Conservation (phyloP, 1,284 basidiomycete genomes). For the Leccinum ponderosum region DNA sequence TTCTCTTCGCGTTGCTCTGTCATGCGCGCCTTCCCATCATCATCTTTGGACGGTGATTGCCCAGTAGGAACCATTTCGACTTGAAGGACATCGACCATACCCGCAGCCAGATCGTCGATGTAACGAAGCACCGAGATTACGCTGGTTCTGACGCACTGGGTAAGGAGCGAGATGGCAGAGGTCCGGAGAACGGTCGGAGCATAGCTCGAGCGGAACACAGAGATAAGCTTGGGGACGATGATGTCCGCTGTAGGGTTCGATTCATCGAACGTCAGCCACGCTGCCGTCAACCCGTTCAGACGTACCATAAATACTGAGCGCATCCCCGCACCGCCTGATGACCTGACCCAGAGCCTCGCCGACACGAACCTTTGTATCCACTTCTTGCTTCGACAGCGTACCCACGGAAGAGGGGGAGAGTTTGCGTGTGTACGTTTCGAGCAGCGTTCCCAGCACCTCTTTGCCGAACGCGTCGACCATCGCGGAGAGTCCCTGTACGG, state of each 20-base stretch:
- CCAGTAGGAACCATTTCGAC: slow-evolving; percentile 56
- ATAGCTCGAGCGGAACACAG: slow-evolving; percentile 54
- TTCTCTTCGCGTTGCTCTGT: slow-evolving; percentile 11
- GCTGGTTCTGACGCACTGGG: slow-evolving; percentile 68
- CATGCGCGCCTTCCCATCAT: slow-evolving; percentile 17
- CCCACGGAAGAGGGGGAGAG: slow-evolving; percentile 49
- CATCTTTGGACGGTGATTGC: slow-evolving; percentile 11
- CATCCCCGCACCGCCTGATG: slow-evolving; percentile 71
- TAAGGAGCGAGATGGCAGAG: slow-evolving; percentile 82
- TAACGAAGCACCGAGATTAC: slow-evolving; percentile 66
- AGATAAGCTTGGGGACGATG: slow-evolving; percentile 71
- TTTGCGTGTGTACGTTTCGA: slow-evolving; percentile 62
- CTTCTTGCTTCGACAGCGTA: slow-evolving; percentile 59
- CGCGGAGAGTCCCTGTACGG: slow-evolving; percentile 84
- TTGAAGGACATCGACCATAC: slow-evolving; percentile 79
- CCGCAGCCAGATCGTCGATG: slow-evolving; percentile 57
- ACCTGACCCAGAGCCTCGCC: slow-evolving; percentile 88
- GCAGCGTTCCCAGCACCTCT: slow-evolving; percentile 67
- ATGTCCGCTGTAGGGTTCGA: slow-evolving; percentile 52
- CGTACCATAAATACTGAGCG: slow-evolving; percentile 71
- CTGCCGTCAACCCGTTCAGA: neutral
- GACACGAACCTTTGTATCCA: slow-evolving; percentile 79
- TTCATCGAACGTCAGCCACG: slow-evolving; percentile 4
- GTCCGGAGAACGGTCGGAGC: slow-evolving; percentile 76
- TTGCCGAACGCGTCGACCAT: slow-evolving; percentile 80